Evolutionary conservation across 2,329 filamentous ascomycete species (phyloP).

Genomic region (Paramyrothecium roridum): DNA sequence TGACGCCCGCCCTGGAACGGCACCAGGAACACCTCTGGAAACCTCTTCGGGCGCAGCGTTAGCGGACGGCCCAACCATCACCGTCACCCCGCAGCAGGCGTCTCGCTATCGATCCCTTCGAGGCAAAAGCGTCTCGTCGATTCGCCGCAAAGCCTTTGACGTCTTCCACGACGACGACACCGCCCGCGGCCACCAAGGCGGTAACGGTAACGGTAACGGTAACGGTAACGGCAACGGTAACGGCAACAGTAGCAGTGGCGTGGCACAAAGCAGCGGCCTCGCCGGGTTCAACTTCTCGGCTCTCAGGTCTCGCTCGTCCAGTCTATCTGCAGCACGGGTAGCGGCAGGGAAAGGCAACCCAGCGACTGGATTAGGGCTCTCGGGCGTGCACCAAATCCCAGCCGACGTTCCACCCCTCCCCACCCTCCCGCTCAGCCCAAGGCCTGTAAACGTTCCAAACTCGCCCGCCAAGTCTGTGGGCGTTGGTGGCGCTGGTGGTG

Average conservation of each 20-base stretch:
- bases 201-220: not conserved
- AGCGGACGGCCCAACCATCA: constrained; percentile 8
- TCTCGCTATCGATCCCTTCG: constrained; percentile 29
- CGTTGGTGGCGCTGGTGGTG: too few species aligned
- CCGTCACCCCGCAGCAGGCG: constrained; percentile 13
- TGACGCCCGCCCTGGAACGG: not conserved
- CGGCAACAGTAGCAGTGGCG: not conserved
- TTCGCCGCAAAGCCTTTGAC: constrained; percentile 20
- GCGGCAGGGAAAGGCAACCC: too few species aligned
- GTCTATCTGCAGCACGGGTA: not conserved
- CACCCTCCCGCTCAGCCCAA: not conserved
- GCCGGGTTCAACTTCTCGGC: not conserved
- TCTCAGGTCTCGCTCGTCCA: not conserved
- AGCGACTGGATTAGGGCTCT: not conserved
- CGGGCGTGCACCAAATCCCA: not conserved
- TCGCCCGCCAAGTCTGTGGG: not conserved
- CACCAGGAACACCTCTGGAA: too few species aligned
- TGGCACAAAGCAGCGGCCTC: not conserved
- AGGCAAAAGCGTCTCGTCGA: constrained; percentile 30
- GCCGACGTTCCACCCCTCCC: not conserved
- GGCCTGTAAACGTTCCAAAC: not conserved
- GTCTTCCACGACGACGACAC: constrained; percentile 19
- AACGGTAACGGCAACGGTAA: constrained; percentile 7
- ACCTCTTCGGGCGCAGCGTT: not conserved
- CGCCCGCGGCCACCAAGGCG: not conserved